Conservation (phyloP, 495 filamentous ascomycete species). For the Xeromyces bisporus region DNA sequence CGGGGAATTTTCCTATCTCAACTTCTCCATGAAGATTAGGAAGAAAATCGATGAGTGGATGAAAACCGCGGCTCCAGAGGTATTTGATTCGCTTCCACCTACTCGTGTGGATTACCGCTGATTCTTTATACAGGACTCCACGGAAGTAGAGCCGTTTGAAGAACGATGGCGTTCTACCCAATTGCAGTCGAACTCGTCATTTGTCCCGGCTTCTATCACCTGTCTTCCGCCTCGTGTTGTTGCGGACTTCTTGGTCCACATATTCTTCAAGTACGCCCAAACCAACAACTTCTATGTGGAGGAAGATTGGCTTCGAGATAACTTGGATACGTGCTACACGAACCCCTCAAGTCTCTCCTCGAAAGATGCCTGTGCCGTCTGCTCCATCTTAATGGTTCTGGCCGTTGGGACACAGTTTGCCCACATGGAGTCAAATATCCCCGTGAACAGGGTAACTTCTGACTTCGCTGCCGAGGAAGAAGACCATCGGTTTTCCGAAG, state of each 20-base stretch:
- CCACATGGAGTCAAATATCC: slow-evolving; percentile 31
- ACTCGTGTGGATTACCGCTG: slow-evolving; percentile 4
- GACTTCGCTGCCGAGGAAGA: slow-evolving; percentile 12
- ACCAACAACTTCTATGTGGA: slow-evolving; percentile 37
- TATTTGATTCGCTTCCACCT: slow-evolving; percentile 6
- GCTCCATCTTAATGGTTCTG: slow-evolving; percentile 32
- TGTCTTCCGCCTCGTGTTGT: slow-evolving; percentile 35
- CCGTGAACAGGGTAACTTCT: slow-evolving; percentile 20
- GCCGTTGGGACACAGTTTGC: slow-evolving; percentile 39
- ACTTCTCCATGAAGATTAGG: slow-evolving; percentile 33
- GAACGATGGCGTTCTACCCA: slow-evolving; percentile 34
- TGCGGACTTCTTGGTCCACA: slow-evolving; percentile 32
- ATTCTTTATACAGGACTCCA: slow-evolving; percentile 14
- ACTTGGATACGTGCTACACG: slow-evolving; percentile 28
- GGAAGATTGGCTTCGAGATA: slow-evolving; percentile 30
- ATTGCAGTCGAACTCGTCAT: slow-evolving; percentile 27
- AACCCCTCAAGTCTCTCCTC: slow-evolving; percentile 23
- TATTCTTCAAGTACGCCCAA: slow-evolving; percentile 37
- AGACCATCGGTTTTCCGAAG: slow-evolving; percentile 32
- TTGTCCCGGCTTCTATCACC: slow-evolving; percentile 23
- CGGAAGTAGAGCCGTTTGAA: slow-evolving; percentile 28
- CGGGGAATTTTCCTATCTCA: slow-evolving; percentile 34
- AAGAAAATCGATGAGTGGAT: slow-evolving; percentile 34
- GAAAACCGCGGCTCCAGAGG: slow-evolving; percentile 26
- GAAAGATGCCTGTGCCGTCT: slow-evolving; percentile 30